Evolutionary conservation across 345 rosid genomes (phyloP), one percentile per base, ranked within the genome.

Genomic region (Hevea brasiliensis): DNA sequence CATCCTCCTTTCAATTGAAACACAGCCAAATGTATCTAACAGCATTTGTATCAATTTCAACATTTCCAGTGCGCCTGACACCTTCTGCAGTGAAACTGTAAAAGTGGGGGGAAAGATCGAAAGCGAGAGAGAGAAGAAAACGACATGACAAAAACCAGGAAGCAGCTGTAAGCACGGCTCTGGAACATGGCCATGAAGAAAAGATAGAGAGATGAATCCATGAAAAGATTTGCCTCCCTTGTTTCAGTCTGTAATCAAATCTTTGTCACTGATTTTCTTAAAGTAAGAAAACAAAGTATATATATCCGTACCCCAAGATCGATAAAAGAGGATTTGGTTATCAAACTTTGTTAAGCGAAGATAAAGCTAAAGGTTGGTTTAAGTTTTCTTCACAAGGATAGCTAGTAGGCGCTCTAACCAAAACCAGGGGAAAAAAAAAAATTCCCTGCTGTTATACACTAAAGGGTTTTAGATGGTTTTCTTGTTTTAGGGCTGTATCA

Each of bases 41-140:
- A 61, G 23, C 35, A 62, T 32, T 23, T 32, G 56, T 47, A 18
- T 35, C 23, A 7, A 21, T 21, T 68, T 23, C 72, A 61, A 35
- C 40, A 41, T 9, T 23, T 56, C 56, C 54, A 70, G 73, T 70
- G 73, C 73, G 65, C 26, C 73, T 70, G 73, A 57, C 42, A 58
- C 20, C 37, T 18, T 40, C 8, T 10, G 3, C 44, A 68, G 48
- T 68, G 61, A 58, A 70, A 44, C 56, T 42, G 48, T 57, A 70
- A 58, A 58, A 58, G 29, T 21, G 26, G 8, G 21, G 55, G 55
- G 37, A 32, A 32, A 32, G 37, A 32, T 32, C 2, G 37, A 50
- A 4, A 10, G 50, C 8, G 10, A 62, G 29, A 11, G 2, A 27
- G 23, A 3, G 20, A 21, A 0, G 72, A 70, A 70, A 70, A 58